Base-by-base conservation (phyloP, 108 stramenopile species). In the Cylindrotheca fusiformis region DNA sequence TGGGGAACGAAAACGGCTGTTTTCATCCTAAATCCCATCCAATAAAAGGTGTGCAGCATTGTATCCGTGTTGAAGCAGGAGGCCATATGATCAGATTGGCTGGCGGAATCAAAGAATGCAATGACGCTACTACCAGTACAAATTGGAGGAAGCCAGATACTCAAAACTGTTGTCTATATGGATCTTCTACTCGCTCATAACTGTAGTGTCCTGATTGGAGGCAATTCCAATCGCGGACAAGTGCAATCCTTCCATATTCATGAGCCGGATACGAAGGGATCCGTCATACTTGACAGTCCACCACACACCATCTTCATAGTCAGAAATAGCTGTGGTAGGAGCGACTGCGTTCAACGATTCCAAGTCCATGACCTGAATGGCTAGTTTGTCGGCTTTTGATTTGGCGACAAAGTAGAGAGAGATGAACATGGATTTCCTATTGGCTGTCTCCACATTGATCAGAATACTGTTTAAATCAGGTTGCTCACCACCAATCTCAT, bases 201-300 rank as follows among this genome's bases (percentile, higher is more conserved):
- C n/a, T n/a, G n/a, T n/a, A n/a, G n/a, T n/a, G n/a, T n/a, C n/a
- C n/a, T n/a, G n/a, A n/a, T n/a, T n/a, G n/a, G n/a, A n/a, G n/a
- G n/a, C n/a, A 58, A 75, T 68, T 25, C 31, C 74, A 52, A 75
- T 41, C 18, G 67, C 74, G 5, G 74, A 75, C 1, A 75, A 21
- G 33, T 64, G 63, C 18, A 71, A 48, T 12, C 76, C 76, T 21
- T 64, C 20, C 19, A 77, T 57, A 14, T 60, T 48, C 58, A 68
- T 45, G 22, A 77, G 36, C 26, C 60, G 58, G 18, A 77, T 48
- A 6, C 76, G 71, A 26, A 77, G 26, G 12, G 63, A 65, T 2
- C 26, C 44, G 28, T 70, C 32, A 21, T 68, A 73, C 32, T 55
- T 36, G 0, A 77, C 19, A 1, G 61, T 72, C 76, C 71, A 77